Evolutionary conservation across 2,329 filamentous ascomycete species (phyloP), one percentile per base, ranked within the genome.

Genomic region (Cercospora sesami): DNA sequence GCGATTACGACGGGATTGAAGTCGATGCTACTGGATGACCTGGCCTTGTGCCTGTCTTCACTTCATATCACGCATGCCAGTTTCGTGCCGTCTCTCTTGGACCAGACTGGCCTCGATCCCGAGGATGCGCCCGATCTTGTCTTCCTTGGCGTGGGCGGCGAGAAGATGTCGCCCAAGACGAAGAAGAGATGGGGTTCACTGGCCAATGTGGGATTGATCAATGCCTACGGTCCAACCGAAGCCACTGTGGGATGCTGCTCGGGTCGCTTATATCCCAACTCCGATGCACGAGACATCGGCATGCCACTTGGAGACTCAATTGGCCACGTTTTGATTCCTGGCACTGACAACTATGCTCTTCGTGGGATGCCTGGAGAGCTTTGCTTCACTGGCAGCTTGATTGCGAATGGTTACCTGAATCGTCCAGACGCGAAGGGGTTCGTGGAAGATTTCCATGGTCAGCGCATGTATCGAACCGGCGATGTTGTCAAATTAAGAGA

Each of bases 401-500:
- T 72, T 3, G 70, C 69, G 5, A 71, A 70, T 45, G 70, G 69
- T 18, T 72, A 72, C 12, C 63, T 72, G 9, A 68, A 71, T 23
- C 67, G 70, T 14, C 68, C 66, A 9, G 68, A 70, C 42, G 68
- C 68, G 26, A 68, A 70, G 36, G 68, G 66, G 16, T 70, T 68
- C 30, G 63, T 64, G 2, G 66, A 68, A 14, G 39, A 70, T 23
- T 68, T 64, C 60, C 60, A 58, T 42, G 66, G 66, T 1, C 21
- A 67, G 33, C 64, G 62, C 16, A 65, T 71, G 60, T 72, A 72
- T 59, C 64, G 65, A 14, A 75, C 73, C 18, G 73, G 73, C 31
- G 73, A 75, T 60, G 53, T 75, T 31, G 73, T 73, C 1, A 68
- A 70, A 28, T 86, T 88, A 1, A 61, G 51, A 28, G 67, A 71